Evolutionary conservation across 2,329 filamentous ascomycete species (phyloP), one percentile per base, ranked within the genome.

Genomic region (Trichoderma guizhouense): DNA sequence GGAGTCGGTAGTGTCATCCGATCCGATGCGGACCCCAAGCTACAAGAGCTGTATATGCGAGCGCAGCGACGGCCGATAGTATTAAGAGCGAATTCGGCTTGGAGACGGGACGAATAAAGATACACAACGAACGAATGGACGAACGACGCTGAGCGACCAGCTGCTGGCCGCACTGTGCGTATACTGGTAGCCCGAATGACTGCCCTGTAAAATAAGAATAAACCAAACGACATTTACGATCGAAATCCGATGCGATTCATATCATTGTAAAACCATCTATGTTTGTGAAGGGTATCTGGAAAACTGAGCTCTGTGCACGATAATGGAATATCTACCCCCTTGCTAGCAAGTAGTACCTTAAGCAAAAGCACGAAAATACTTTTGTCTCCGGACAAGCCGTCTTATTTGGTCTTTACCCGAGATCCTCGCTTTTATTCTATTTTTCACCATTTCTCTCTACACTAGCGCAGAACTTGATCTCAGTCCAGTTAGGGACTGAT

Each of bases 1-100:
- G 95, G 93, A 72, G 97, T 99, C 77, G 96, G 96, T 76, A 97
- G 94, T 77, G 95, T 97, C 58, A 98, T 99, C 79, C 92, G 96
- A 79, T 95, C 94, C 73, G 96, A 99, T 77, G 90, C 93, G 75
- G 93, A 93, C 57, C 90, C 92, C 47, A 91, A 93, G 77, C 86
- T 91, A 72, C 87, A 90, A 76, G 89, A 94, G 80, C 89, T 93
- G 72, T 97, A 95, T 84, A 88, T 90, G 76, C 89, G 89, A 80
- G 90, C 93, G 65, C 90, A 91, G 76, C 87, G 92, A 77, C 88
- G 89, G 74, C 93, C 95, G 28, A 90, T 95, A 78, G 89, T 97
- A 39, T 72, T 82, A 76, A 79, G 78, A 79, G 80, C 81, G 53
- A 79, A 80, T 67, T 78, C 79, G n/a, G 79, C 78, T 26, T 83